Evolutionary conservation across 306 rosid species (phyloP).

Genomic region (Corylus heterophylla): DNA sequence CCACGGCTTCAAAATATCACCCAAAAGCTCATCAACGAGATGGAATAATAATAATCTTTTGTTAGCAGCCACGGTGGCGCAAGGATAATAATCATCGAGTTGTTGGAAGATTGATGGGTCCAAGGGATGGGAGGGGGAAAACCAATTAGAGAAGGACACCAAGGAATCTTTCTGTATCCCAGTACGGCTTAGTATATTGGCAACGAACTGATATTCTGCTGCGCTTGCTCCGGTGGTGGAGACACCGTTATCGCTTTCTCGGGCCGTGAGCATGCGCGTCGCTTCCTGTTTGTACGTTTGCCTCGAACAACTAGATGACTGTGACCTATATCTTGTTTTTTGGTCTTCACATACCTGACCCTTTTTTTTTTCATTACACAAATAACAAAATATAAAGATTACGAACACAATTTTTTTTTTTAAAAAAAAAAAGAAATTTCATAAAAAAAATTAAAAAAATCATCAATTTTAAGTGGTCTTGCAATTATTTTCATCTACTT

Average conservation of each 20-base stretch:
- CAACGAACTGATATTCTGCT: conserved; percentile 52
- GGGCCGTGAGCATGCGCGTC: conserved; percentile 40
- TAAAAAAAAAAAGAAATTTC: too few relatives aligned
- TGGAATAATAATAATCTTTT: conserved; percentile 49
- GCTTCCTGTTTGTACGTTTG: conserved; percentile 58
- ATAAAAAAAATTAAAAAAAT: too few relatives aligned
- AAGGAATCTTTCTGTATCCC: conserved; percentile 38
- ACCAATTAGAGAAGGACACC: conserved; percentile 46
- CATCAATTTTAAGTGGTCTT: too few relatives aligned
- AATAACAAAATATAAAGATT: too few relatives aligned
- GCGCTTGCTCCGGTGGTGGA: conserved; percentile 35
- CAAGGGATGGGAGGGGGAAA: conserved; percentile 59
- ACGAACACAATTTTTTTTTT: too few relatives aligned
- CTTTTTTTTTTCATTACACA: conserved; percentile 10
- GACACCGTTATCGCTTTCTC: conserved; percentile 32
- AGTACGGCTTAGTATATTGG: conserved; percentile 46
- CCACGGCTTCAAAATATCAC: conserved; percentile 50
- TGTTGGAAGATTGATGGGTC: conserved; percentile 63
- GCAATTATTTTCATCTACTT: too few relatives aligned
- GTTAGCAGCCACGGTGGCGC: conserved; percentile 23
- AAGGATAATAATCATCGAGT: conserved; percentile 39
- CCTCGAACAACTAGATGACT: conserved; percentile 60
- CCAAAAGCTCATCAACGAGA: conserved; percentile 59
- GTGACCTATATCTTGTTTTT: conserved; percentile 49
- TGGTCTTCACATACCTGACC: conserved; percentile 37